A percentile compares a stretch with the other conserved stretches of the same genome.
These are phyloP conservation scores for Acanthamoeba healyi DNA, from an alignment of 208 protist species.

Conservation along the genomic window DNA sequence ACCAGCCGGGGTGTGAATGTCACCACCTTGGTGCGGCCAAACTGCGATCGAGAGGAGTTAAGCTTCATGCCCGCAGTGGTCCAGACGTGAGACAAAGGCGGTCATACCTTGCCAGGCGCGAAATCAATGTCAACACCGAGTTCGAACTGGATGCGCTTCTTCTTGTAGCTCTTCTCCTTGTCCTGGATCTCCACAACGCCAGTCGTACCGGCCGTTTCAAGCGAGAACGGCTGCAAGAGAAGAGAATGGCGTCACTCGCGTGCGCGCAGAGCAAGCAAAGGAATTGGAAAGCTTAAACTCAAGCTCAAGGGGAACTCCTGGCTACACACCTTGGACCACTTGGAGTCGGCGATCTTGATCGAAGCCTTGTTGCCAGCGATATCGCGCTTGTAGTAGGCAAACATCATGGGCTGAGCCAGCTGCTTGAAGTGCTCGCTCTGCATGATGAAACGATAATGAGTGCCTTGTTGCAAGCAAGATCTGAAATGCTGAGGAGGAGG, in stretches of 20 bases:
- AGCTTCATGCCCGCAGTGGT: too few relatives aligned
- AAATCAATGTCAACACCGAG: constrained; percentile 68
- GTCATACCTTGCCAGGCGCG: constrained; percentile 18
- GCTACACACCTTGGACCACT: constrained; percentile 65
- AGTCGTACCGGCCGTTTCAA: constrained; percentile 60
- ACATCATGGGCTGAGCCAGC: constrained; percentile 61
- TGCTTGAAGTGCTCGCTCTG: constrained; percentile 55
- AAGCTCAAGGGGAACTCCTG: background rate
- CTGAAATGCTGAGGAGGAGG: background rate
- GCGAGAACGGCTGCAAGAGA: constrained; percentile 19
- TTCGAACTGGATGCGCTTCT: constrained; percentile 59
- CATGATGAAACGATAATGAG: background rate
- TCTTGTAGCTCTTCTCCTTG: constrained; percentile 50
- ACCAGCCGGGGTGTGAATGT: constrained; percentile 43
- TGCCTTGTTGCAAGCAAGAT: background rate
- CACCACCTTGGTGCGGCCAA: constrained; percentile 60
- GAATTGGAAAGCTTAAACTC: background rate
- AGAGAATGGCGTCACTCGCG: background rate
- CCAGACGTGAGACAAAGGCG: background rate
- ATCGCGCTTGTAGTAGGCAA: constrained; percentile 67
- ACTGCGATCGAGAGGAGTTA: background rate
- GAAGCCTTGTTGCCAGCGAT: constrained; percentile 73
- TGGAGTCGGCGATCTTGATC: constrained; percentile 54
- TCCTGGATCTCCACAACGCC: constrained; percentile 62
- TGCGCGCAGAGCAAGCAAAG: background rate